Evolutionary conservation across 352 stramenopile species (phyloP).

Genomic region (Stephanocyclus meneghinianus): DNA sequence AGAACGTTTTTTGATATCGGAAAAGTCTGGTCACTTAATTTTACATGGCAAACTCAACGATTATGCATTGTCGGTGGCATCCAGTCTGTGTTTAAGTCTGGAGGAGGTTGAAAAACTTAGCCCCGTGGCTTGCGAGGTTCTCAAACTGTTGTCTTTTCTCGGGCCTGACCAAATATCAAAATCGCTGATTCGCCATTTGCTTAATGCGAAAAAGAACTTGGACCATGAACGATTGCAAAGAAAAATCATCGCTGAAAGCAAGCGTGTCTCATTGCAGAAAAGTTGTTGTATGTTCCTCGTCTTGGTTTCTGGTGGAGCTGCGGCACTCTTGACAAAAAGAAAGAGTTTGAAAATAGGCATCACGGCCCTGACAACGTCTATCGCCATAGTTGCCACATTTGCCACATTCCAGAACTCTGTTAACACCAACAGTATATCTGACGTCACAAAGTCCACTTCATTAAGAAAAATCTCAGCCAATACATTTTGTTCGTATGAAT

Average conservation of each 20-base stretch:
- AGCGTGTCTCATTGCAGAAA: background rate
- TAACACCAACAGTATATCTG: background rate
- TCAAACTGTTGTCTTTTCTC: slow-evolving; percentile 59
- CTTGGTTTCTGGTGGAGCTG: slow-evolving; percentile 16
- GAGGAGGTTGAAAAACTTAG: slow-evolving; percentile 57
- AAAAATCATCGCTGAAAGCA: slow-evolving; percentile 25
- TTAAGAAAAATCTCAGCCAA: slow-evolving; percentile 13
- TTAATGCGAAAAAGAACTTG: slow-evolving; percentile 39
- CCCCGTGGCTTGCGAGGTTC: slow-evolving; percentile 40
- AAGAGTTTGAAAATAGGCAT: slow-evolving; percentile 1
- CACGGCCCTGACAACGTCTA: slow-evolving; percentile 2
- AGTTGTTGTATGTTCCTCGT: slow-evolving; percentile 1
- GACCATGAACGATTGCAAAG: slow-evolving; percentile 18
- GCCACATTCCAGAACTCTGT: slow-evolving; percentile 6
- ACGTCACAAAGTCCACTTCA: background rate
- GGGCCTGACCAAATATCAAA: slow-evolving; percentile 72
- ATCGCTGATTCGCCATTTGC: slow-evolving; percentile 51
- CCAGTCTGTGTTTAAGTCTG: slow-evolving; percentile 64
- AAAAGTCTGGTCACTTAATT: slow-evolving; percentile 47
- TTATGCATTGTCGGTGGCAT: slow-evolving; percentile 56
- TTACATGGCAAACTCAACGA: slow-evolving; percentile 52
- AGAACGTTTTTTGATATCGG: slow-evolving; percentile 55
- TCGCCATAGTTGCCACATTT: slow-evolving; percentile 27
- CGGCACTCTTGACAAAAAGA: slow-evolving; percentile 17
- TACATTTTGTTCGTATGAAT: slow-evolving; percentile 58